Evolutionary conservation across 129 eudicot species (phyloP).

Genomic region (Dittrichia graveolens): DNA sequence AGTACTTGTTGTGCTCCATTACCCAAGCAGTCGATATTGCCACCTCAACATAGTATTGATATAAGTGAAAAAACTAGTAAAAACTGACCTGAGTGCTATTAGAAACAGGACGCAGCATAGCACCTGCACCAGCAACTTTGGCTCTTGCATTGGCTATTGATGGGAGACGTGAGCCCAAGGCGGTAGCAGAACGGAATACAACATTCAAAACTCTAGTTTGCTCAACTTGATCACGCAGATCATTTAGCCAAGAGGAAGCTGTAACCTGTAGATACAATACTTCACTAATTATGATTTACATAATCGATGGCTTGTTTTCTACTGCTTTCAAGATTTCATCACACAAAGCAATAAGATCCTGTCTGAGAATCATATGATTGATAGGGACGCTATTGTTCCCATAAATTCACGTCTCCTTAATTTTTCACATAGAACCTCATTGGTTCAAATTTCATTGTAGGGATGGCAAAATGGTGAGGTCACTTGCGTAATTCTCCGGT

Average conservation of each 20-base stretch:
- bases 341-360: not conserved
- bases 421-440: too few species aligned
- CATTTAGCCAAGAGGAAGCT: slow-evolving; percentile 95
- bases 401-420: too few species aligned
- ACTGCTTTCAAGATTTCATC: not conserved
- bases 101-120: slow-evolving; percentile 88
- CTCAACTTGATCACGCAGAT: slow-evolving; percentile 98
- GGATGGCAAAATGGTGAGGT: not conserved
- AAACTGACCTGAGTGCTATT: slow-evolving; percentile 79
- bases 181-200: slow-evolving; percentile 93
- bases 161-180: slow-evolving; percentile 91
- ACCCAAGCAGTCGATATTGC: not conserved
- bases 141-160: slow-evolving; percentile 94
- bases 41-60: not conserved
- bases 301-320: not conserved
- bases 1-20: too few species aligned
- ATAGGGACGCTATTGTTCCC: not conserved
- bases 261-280: slow-evolving; percentile 62
- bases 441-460: not conserved
- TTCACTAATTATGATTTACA: not conserved
- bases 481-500: not conserved
- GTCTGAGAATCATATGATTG: not conserved
- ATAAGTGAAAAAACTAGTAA: not conserved
- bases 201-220: slow-evolving; percentile 80
- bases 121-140: slow-evolving; percentile 95